These are phyloP conservation scores for Conringia planisiliqua DNA, from an alignment of 345 rosid genomes.

Conservation along the genomic window DNA sequence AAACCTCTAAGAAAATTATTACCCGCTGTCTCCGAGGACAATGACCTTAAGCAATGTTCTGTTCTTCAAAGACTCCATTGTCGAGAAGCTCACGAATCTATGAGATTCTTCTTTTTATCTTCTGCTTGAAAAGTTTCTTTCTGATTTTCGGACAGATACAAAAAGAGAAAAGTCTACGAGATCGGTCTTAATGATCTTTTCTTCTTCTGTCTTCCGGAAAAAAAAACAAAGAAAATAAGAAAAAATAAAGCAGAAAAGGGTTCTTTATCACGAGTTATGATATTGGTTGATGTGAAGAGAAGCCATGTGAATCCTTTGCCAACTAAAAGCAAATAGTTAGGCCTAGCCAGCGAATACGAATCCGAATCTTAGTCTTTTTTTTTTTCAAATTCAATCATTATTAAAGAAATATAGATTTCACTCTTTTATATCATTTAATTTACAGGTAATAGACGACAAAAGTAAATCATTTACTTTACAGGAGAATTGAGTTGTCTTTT, in stretches of 20 bases:
- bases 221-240: neutral
- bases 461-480: constrained; percentile 14
- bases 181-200: constrained; percentile 24
- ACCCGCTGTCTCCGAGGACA: constrained; percentile 91
- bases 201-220: constrained; percentile 16
- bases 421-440: neutral
- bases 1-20: neutral
- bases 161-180: constrained; percentile 14
- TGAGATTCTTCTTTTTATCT: constrained; percentile 4
- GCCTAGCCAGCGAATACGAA: constrained; percentile 29
- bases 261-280: constrained; percentile 21
- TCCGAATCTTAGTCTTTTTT: constrained; percentile 1
- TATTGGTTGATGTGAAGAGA: constrained; percentile 27
- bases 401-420: neutral
- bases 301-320: constrained; percentile 36
- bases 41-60: constrained; percentile 82
- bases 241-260: neutral
- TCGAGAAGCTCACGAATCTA: constrained; percentile 1
- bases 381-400: neutral
- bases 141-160: constrained; percentile 16
- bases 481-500: constrained; percentile 13
- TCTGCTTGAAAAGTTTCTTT: constrained; percentile 14
- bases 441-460: neutral
- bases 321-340: constrained; percentile 32
- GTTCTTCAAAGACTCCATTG: constrained; percentile 45